These are phyloP conservation scores for Parietichytrium sp. DNA, from an alignment of 108 stramenopile species.

Conservation along the genomic window DNA sequence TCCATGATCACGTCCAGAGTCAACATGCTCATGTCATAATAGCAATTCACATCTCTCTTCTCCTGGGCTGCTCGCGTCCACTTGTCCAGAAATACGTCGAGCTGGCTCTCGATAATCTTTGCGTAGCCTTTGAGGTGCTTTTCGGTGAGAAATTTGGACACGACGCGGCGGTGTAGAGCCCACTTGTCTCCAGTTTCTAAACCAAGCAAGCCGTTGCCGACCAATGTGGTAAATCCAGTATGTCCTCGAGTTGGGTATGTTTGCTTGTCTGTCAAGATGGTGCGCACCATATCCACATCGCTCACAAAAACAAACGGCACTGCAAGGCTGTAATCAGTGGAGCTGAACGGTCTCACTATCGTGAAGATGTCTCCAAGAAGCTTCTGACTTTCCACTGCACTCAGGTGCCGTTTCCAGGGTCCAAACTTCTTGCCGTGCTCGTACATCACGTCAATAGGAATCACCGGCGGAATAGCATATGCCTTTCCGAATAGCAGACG, in stretches of 20 bases:
- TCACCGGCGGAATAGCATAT: not conserved
- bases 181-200: not conserved
- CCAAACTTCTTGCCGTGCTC: not conserved
- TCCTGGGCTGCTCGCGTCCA: not conserved
- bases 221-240: slow-evolving; percentile 7
- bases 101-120: slow-evolving; percentile 6
- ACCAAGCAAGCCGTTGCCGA: slow-evolving; percentile 20
- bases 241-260: slow-evolving; percentile 22
- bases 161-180: slow-evolving; percentile 30
- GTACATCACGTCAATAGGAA: not conserved
- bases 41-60: not conserved
- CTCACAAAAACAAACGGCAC: not conserved
- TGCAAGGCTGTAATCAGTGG: slow-evolving; percentile 19
- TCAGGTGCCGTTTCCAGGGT: slow-evolving; percentile 28
- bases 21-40: slow-evolving; percentile 29
- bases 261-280: slow-evolving; percentile 12
- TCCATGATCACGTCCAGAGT: slow-evolving; percentile 35
- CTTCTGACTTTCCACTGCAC: slow-evolving; percentile 12
- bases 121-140: slow-evolving; percentile 22
- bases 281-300: not conserved
- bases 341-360: not conserved
- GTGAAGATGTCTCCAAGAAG: not conserved
- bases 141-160: slow-evolving; percentile 4
- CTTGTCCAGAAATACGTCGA: not conserved
- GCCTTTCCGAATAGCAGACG: slow-evolving; percentile 13